Conservation (phyloP, 192 early-diverging fungal species). For the Coemansia brasiliensis region DNA sequence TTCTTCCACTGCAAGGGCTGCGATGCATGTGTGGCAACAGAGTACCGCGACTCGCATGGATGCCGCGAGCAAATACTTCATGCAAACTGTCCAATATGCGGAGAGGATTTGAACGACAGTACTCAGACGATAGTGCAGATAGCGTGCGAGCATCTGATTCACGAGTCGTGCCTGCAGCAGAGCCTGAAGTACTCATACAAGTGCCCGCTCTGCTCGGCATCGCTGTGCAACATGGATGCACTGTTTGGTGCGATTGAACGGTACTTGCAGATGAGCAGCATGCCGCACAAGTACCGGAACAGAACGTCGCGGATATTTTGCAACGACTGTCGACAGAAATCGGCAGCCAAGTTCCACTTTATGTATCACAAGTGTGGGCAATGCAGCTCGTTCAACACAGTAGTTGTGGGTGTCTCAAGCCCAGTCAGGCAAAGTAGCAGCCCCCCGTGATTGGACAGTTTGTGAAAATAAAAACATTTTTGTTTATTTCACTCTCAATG, state of each 20-base stretch:
- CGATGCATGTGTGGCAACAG: constrained; percentile 84
- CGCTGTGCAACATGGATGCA: constrained; percentile 77
- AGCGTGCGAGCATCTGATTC: constrained; percentile 88
- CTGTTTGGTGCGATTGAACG: constrained; percentile 84
- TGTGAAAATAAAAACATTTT: neutral
- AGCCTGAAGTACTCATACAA: constrained; percentile 91
- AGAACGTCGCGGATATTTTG: constrained; percentile 77
- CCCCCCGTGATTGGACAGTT: neutral
- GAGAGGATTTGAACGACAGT: constrained; percentile 91
- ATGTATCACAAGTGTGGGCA: constrained; percentile 90
- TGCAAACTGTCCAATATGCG: constrained; percentile 94
- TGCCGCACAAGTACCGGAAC: constrained; percentile 88
- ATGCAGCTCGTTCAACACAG: constrained; percentile 91
- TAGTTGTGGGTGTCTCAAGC: constrained; percentile 20
- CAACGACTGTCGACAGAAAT: constrained; percentile 92
- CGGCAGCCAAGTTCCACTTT: constrained; percentile 86
- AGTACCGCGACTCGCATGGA: constrained; percentile 72
- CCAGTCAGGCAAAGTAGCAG: too few relatives aligned
- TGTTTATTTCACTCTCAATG: constrained; percentile 25
- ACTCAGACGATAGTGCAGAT: constrained; percentile 64
- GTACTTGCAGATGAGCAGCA: constrained; percentile 73
- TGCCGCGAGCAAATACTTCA: constrained; percentile 92
- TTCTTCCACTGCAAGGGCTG: constrained; percentile 93
- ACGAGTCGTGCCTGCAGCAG: constrained; percentile 78
- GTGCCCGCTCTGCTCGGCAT: constrained; percentile 93